Conservation (phyloP, 495 filamentous ascomycete genomes). For the Penicillium canariense region DNA sequence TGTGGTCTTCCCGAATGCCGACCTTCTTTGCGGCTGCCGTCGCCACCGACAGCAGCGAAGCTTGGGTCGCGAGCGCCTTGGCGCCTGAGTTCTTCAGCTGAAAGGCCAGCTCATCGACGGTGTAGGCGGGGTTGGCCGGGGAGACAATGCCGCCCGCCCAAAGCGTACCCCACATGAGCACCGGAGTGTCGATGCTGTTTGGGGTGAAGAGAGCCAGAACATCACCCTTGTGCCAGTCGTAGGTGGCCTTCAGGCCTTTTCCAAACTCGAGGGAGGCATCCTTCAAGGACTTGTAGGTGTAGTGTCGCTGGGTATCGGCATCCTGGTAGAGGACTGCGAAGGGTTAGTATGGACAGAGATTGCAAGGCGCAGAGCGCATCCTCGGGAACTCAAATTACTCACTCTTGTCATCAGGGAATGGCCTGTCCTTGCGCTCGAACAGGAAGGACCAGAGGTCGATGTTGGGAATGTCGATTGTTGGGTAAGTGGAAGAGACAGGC, state of each 20-base stretch:
- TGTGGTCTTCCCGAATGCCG: constrained; percentile 60
- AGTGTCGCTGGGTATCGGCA: constrained; percentile 65
- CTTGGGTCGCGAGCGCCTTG: constrained; percentile 73
- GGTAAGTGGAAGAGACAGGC: constrained; percentile 43
- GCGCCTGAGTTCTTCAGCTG: constrained; percentile 81
- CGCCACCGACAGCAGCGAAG: constrained; percentile 58
- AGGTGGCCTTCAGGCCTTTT: constrained; percentile 66
- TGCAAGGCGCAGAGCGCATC: not conserved
- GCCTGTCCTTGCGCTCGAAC: constrained; percentile 70
- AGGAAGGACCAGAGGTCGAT: constrained; percentile 73
- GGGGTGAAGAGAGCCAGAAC: constrained; percentile 69
- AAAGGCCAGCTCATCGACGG: constrained; percentile 78
- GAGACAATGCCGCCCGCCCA: constrained; percentile 83
- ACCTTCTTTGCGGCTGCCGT: constrained; percentile 63
- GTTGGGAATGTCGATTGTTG: constrained; percentile 37
- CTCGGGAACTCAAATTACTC: constrained; percentile 6
- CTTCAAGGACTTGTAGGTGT: constrained; percentile 71
- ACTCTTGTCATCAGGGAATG: constrained; percentile 60
- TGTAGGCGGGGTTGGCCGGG: constrained; percentile 87
- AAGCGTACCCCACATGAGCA: constrained; percentile 71
- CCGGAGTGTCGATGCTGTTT: constrained; percentile 72
- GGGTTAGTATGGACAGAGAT: constrained; percentile 9
- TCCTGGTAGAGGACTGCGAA: constrained; percentile 78
- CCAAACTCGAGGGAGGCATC: constrained; percentile 71
- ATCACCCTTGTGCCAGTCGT: constrained; percentile 79